These are phyloP conservation scores for Plasmodium vivax DNA, from an alignment of 169 alveolate species.

Conservation along the genomic window DNA sequence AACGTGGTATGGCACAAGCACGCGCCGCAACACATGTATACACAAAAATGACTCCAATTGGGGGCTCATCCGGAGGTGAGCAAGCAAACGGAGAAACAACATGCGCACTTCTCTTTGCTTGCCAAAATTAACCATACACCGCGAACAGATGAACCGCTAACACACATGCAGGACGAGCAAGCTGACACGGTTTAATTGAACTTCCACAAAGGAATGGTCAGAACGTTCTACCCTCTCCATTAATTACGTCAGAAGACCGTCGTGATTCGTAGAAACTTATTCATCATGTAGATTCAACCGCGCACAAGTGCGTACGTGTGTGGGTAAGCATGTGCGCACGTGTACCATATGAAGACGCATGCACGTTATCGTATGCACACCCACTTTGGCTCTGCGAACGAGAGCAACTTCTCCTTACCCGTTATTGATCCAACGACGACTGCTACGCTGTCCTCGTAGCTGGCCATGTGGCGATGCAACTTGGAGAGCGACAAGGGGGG, in stretches of 20 bases:
- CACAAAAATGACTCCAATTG: background rate
- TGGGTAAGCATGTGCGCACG: background rate
- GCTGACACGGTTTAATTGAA: background rate
- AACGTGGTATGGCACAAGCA: background rate
- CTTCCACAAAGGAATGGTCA: slow-evolving; percentile 16
- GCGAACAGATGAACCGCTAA: background rate
- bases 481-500: slow-evolving; percentile 95
- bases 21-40: background rate
- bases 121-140: background rate
- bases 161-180: background rate
- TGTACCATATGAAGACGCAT: background rate
- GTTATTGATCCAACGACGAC: slow-evolving; percentile 98
- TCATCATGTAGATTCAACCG: slow-evolving; percentile 81
- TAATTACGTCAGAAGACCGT: slow-evolving; percentile 88
- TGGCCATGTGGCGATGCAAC: slow-evolving; percentile 91
- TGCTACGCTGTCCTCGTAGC: slow-evolving; percentile 92
- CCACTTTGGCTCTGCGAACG: background rate
- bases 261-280: slow-evolving; percentile 85
- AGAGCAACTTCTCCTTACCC: slow-evolving; percentile 76
- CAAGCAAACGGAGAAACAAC: background rate
- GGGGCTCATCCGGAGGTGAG: background rate
- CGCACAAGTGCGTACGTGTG: background rate
- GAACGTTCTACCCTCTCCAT: slow-evolving; percentile 86
- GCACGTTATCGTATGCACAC: background rate
- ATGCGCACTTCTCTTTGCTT: background rate